phyloP scores from a whole-genome alignment of 2,329 filamentous ascomycete genomes.

The Alternaria metachromatica region DNA sequence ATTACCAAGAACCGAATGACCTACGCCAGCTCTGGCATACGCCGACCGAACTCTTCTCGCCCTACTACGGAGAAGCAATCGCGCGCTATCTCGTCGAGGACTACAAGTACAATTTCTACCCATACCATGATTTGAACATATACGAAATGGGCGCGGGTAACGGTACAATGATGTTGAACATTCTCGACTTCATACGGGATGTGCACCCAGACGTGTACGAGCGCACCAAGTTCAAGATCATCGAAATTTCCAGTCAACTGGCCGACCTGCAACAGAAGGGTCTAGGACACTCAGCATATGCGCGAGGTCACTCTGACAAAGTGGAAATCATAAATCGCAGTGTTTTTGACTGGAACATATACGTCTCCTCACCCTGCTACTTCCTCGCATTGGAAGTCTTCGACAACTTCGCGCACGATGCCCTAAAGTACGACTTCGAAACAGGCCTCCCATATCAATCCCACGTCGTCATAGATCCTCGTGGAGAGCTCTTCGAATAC shows the following conservation, averaged over 20 bases:
- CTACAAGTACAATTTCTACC: conserved; percentile 92
- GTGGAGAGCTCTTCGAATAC: conserved; percentile 94
- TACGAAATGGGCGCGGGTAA: conserved; percentile 99
- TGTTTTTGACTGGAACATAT: conserved; percentile 91
- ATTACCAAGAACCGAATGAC: conserved; percentile 72
- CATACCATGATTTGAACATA: conserved; percentile 95
- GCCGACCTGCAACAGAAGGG: conserved; percentile 78
- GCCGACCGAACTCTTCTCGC: conserved; percentile 93
- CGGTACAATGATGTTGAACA: conserved; percentile 97
- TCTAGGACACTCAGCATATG: conserved; percentile 69
- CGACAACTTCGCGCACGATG: conserved; percentile 97
- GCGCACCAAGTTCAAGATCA: conserved; percentile 91
- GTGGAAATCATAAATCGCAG: conserved; percentile 95
- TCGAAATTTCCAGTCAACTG: conserved; percentile 88
- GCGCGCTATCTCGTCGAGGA: conserved; percentile 95
- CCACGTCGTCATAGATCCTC: conserved; percentile 80
- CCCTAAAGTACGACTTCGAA: conserved; percentile 83
- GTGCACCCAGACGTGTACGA: conserved; percentile 91
- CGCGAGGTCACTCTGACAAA: conserved; percentile 78
- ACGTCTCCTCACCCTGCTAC: conserved; percentile 92
- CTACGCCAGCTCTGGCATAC: conserved; percentile 97
- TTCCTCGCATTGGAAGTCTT: conserved; percentile 98
- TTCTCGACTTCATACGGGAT: conserved; percentile 93
- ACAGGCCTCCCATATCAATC: conserved; percentile 88
- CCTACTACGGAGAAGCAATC: conserved; percentile 95